These are phyloP conservation scores for Pleurotus giganteus DNA, from an alignment of 768 basidiomycete genomes.

Conservation along the genomic window DNA sequence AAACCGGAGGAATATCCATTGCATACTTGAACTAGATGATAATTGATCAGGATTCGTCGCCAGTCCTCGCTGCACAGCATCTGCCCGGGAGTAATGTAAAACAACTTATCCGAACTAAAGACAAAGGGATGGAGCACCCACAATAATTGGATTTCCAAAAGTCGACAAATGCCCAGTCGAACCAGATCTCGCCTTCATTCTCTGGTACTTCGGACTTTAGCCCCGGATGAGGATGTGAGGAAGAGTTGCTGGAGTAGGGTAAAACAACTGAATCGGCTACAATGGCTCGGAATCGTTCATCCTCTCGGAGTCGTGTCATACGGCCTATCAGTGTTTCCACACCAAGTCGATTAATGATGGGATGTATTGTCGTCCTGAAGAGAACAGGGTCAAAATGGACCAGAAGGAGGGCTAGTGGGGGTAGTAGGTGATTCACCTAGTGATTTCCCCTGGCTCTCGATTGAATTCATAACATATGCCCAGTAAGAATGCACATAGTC, in stretches of 20 bases:
- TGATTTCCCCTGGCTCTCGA: conserved; percentile 91
- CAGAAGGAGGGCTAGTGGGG: conserved; percentile 5
- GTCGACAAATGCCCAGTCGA: conserved; percentile 97
- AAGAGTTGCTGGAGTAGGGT: conserved; percentile 39
- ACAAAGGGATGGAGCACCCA: conserved; percentile 33
- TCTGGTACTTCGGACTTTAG: conserved; percentile 34
- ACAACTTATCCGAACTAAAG: neutral
- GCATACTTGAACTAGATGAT: conserved; percentile 56
- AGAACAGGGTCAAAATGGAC: neutral
- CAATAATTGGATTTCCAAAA: conserved; percentile 99
- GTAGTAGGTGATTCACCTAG: conserved; percentile 53
- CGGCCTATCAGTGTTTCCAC: conserved; percentile 86
- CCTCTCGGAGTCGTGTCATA: conserved; percentile 85
- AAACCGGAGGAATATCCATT: conserved; percentile 7
- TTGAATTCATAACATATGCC: conserved; percentile 97
- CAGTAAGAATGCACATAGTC: conserved; percentile 86
- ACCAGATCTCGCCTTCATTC: conserved; percentile 89
- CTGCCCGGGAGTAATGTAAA: conserved; percentile 31
- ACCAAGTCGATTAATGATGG: conserved; percentile 87
- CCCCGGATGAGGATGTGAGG: conserved; percentile 29
- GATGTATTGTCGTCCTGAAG: conserved; percentile 75
- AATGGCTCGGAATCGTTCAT: conserved; percentile 88
- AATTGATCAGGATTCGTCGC: conserved; percentile 65
- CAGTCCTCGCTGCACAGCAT: conserved; percentile 74
- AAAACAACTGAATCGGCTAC: conserved; percentile 83